Base-by-base conservation (phyloP, 768 basidiomycete genomes). In the Calocybe gangraenosa region DNA sequence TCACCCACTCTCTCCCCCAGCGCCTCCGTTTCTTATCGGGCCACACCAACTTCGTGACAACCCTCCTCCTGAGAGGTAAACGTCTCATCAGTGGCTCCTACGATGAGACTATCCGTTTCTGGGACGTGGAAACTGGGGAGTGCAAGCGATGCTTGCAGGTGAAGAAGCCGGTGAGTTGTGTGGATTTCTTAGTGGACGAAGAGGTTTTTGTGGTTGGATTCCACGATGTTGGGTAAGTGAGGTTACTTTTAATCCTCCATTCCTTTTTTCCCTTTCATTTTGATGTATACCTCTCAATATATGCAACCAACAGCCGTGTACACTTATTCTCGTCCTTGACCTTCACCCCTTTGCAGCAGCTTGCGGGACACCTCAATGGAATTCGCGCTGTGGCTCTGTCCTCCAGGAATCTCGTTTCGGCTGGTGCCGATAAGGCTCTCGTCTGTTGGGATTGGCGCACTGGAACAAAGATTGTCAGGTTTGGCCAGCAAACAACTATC, bases 141-240 rank as follows among this genome's bases (percentile, higher is more conserved):
- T 69, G 72, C 65, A 83, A 84, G 65, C 87, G 85, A 56, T 89
- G 86, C 53, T 58, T 92, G 35, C 74, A 78, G 45, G 89, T 91
- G 9, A 92, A 92, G 69, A 93, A 92, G 55, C 86, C 91, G 1
- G 89, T 94, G 25, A 89, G 89, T 49, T 92, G 92, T 63, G 80
- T 94, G 33, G 90, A 93, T 58, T 93, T 87, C 62, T 66, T 89
- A 51, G 77, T 81, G 1, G 85, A 90, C 42, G 87, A 91, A 65
- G 84, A 90, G 76, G 87, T 93, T 3, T 89, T 94, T 46, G 92
- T 91, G 11, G 89, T 91, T 25, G 92, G 92, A 0, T 93, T 92
- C 65, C 90, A 93, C 50, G 92, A 94, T 56, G 85, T 93, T 46
- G 92, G 91, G 85, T 87, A 59, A 13, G 82, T 60, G 7, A 30